Base-by-base conservation (phyloP, 192 early-diverging fungal genomes). In the Kickxella alabastrina region DNA sequence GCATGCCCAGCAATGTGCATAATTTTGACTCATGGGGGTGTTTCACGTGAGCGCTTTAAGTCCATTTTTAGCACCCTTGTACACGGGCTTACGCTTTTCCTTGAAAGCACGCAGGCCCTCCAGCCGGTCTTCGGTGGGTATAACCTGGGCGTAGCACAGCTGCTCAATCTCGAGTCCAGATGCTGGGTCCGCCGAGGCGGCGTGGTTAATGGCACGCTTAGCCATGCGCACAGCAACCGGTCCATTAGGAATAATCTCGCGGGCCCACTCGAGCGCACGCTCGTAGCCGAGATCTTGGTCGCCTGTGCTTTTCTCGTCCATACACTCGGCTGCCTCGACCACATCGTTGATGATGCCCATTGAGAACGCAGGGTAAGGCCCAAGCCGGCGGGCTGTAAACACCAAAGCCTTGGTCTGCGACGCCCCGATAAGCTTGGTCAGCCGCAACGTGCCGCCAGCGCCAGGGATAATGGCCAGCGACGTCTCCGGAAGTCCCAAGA, bases 401-500 rank as follows among this genome's bases (percentile, higher is more conserved):
- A 98, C 90, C 8, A 98, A 79, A 40, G 96, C 92, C 74, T 98
- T 98, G 1, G 95, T 89, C 34, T 83, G 85, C 10, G 91, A 77
- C 21, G 78, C 47, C 4, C 95, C 95, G 49, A 98, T 90, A 39
- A 97, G 64, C 21, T 90, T 79, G 25, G 92, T 83, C 31, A 97
- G 76, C 21, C 93, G 83, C 68, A 95, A 90, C 7, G 95, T 98
- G 25, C 95, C 95, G 19, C 95, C 95, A 34, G 95, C 92, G 27
- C 95, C 95, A 23, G 95, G 95, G 47, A 98, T 97, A 48, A 98
- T 97, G 28, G 89, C 93, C 17, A 97, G 79, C 39, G 81, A 85
- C 2, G 95, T 95, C 68, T 98, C 95, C 2, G 91, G 86, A 37
- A 98, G 74, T 10, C 93, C 93, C 35, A 98, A 73, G 48, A 87